Base-by-base conservation (phyloP, 352 stramenopile species). In the Pythium aristosporum region DNA sequence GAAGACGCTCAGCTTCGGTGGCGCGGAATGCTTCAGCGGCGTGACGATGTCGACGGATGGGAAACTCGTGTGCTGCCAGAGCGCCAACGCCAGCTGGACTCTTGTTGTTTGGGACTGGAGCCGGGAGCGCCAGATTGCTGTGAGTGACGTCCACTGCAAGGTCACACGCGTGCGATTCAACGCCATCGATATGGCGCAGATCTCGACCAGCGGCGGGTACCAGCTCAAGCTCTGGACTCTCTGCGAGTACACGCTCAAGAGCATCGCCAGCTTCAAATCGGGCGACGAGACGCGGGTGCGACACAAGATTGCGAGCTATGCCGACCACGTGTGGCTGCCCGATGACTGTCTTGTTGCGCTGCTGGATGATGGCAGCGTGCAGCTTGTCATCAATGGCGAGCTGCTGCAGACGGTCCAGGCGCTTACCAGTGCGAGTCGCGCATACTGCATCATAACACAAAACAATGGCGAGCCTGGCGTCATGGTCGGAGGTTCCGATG, bases 41-140 rank as follows among this genome's bases (percentile, higher is more conserved):
- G 70, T 75, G 0, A 75, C 82, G 16, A 69, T 94, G 39, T 94
- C 85, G 13, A 74, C 74, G 25, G 82, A 92, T 52, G 82, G 85
- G 0, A 89, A 87, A 44, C 71, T 92, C 21, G 72, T 90, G 7
- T 89, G 79, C 47, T 76, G 65, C 11, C 84, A 91, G 61, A 71
- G 75, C 9, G 68, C 73, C 1, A 90, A 76, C 28, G 48, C 78
- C 5, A 84, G 46, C 9, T 90, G 79, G 83, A 84, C 72, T 46
- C 67, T 94, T 4, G 68, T 87, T 1, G 75, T 94, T 3, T 94
- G 81, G 82, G 85, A 94, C 60, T 94, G 85, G 85, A 74, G 71
- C n/a, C 76, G 81, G 5, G 80, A 78, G 12, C 68, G 85, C 1
- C 79, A 89, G 67, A 62, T 94, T 13, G 82, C 85, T 7, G 55